Percentiles rank a stretch among this genome's conserved stretches.
Conservation (phyloP, 208 protist species). For the Trypanosoma conorhini region DNA sequence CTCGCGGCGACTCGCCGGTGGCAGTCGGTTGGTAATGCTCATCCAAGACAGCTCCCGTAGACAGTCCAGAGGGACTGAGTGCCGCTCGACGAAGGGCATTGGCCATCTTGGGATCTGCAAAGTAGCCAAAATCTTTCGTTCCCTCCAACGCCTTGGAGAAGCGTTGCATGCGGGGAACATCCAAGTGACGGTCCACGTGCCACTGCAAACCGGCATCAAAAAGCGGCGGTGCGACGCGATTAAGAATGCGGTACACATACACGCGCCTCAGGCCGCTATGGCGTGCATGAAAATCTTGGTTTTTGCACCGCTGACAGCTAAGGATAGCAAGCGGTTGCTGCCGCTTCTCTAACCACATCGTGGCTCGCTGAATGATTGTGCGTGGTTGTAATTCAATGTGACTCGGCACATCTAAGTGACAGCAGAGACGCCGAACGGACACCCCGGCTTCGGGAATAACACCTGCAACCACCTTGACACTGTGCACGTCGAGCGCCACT, state of each 20-base stretch:
- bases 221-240: slow-evolving; percentile 85
- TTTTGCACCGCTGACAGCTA: slow-evolving; percentile 65
- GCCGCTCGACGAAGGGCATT: slow-evolving; percentile 76
- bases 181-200: slow-evolving; percentile 87
- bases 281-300: slow-evolving; percentile 88
- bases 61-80: slow-evolving; percentile 26
- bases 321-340: slow-evolving; percentile 78
- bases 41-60: slow-evolving; percentile 36
- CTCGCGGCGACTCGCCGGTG: slow-evolving; percentile 30
- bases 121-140: slow-evolving; percentile 84
- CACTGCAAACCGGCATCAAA: slow-evolving; percentile 87
- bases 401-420: slow-evolving; percentile 83
- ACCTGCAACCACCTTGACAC: slow-evolving; percentile 54
- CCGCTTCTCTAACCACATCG: slow-evolving; percentile 79
- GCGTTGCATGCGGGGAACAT: slow-evolving; percentile 80
- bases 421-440: slow-evolving; percentile 76
- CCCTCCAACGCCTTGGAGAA: slow-evolving; percentile 70
- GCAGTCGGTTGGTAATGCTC: slow-evolving; percentile 56
- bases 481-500: slow-evolving; percentile 70
- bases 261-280: slow-evolving; percentile 71
- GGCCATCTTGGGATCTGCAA: slow-evolving; percentile 87
- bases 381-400: slow-evolving; percentile 78
- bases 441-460: slow-evolving; percentile 82
- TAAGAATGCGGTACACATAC: slow-evolving; percentile 91
- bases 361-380: slow-evolving; percentile 87